These are phyloP conservation scores for Suillus luteus DNA, from an alignment of 768 basidiomycete genomes.

Conservation along the genomic window DNA sequence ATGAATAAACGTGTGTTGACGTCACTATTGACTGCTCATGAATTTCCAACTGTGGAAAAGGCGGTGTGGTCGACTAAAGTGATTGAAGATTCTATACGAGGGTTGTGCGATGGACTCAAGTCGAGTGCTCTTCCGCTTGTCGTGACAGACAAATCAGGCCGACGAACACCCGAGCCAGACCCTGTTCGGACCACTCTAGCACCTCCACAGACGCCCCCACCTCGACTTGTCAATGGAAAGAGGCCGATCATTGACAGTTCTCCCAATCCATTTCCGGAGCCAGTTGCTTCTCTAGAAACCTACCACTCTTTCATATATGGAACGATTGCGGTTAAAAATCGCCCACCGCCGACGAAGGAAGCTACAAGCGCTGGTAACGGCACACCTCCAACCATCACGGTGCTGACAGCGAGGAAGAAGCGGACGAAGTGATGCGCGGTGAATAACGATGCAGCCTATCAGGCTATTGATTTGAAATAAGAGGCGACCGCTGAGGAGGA, in stretches of 20 bases:
- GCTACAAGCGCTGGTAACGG: slow-evolving; percentile 19
- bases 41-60: slow-evolving; percentile 71
- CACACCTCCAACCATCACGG: slow-evolving; percentile 44
- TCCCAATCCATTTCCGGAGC: slow-evolving; percentile 70
- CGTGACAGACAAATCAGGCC: slow-evolving; percentile 28
- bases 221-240: slow-evolving; percentile 34
- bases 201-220: slow-evolving; percentile 56
- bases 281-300: slow-evolving; percentile 59
- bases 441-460: slow-evolving; percentile 12
- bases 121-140: slow-evolving; percentile 22
- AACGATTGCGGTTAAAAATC: slow-evolving; percentile 52
- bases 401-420: slow-evolving; percentile 63
- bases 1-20: slow-evolving; percentile 71
- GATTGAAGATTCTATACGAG: slow-evolving; percentile 66
- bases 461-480: slow-evolving; percentile 4
- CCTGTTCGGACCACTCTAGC: slow-evolving; percentile 32
- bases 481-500: slow-evolving; percentile 14
- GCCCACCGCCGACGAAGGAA: slow-evolving; percentile 32
- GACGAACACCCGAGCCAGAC: slow-evolving; percentile 46
- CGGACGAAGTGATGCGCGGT: slow-evolving; percentile 25
- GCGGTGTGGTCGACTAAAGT: slow-evolving; percentile 70
- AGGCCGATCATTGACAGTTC: slow-evolving; percentile 47
- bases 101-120: slow-evolving; percentile 67
- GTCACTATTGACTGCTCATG: slow-evolving; percentile 70
- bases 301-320: slow-evolving; percentile 66